Evolutionary conservation across 345 rosid species (phyloP), one percentile per base, ranked within the genome.

Genomic region (Brassica cretica): DNA sequence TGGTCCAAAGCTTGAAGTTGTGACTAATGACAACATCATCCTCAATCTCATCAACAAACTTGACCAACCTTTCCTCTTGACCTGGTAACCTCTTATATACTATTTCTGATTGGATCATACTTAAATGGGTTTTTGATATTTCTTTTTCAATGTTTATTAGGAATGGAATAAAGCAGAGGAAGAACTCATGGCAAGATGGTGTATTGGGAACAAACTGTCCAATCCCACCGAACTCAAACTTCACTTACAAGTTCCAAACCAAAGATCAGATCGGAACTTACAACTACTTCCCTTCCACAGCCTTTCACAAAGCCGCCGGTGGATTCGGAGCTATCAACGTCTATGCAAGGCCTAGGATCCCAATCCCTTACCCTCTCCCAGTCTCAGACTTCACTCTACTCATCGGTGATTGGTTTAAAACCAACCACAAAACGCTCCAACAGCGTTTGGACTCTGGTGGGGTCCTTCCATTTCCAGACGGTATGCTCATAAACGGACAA

Each of bases 241-340:
- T 78, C 85, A 91, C 98, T 27, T 91, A 89, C 82, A 88, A 84
- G 58, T 89, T 93, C 55, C 98, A 93, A 78, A 76, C 92, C 77
- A 93, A 93, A 85, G 98, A 93, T 82, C 98, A 93, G 82, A 93
- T 93, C 68, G 98, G 98, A 3, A 73, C 92, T 61, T 93, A 72
- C 83, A 84, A 68, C n/a, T 93, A 91, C 82, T 93, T 90, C 30
- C 97, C 98, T 60, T 91, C 98, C 66, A 91, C 89, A 12, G 83
- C 85, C 0, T 68, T 93, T 79, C 98, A 93, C 81, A 90, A 82
- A 83, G 97, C 93, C 32, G 90, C 93, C 65, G 98, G 98, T 37
- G 98, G 96, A 30, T 93, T 78, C 46, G 97, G 98, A 62, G 93
- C 84, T 9, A 78, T 91, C 67, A 88, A 88, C 68, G 76, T 91